Evolutionary conservation across 2,329 filamentous ascomycete species (phyloP), one percentile per base, ranked within the genome.

Genomic region (Apiospora hydei): DNA sequence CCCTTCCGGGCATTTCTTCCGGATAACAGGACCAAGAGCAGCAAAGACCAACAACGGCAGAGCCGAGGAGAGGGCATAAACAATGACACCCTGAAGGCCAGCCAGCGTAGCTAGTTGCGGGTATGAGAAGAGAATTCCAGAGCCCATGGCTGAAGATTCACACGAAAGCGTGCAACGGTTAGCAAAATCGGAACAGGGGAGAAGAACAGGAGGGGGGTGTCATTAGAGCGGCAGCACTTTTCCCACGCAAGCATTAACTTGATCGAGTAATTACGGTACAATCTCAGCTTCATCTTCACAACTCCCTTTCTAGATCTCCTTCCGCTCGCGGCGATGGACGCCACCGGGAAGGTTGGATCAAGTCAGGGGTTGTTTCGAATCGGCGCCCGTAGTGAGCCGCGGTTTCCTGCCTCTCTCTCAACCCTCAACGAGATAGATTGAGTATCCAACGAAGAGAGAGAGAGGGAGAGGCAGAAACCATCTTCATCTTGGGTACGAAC

Each of bases 181-280:
- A 84, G 83, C 80, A 80, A 71, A 68, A 69, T 69, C 34, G 57
- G 71, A 72, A 75, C 67, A 67, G 69, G 47, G 69, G 71, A 74
- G 75, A 71, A 76, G 77, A 74, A 76, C 76, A 74, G 66, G 75
- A 69, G 70, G 72, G 74, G 74, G 73, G 77, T 76, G 80, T 81
- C 83, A 81, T 84, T 83, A 85, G 90, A 94, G 93, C 93, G 93
- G 93, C 93, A 95, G 93, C 93, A 96, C 94, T 88, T 95, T 96
- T 93, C 94, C 92, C 94, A 96, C 94, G 94, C 94, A 96, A 96
- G 94, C 92, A 95, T 96, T 96, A 96, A 94, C 94, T 96, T 96
- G 94, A 94, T 96, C 94, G 93, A 96, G 93, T 96, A 91, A 88
- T 93, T 87, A 95, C 94, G 93, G 94, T 96, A 90, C 92, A 91